A percentile compares a stretch with the other conserved stretches of the same genome.
Conservation (phyloP, 805 yeast species). For the Yamadazyma philogaea region DNA sequence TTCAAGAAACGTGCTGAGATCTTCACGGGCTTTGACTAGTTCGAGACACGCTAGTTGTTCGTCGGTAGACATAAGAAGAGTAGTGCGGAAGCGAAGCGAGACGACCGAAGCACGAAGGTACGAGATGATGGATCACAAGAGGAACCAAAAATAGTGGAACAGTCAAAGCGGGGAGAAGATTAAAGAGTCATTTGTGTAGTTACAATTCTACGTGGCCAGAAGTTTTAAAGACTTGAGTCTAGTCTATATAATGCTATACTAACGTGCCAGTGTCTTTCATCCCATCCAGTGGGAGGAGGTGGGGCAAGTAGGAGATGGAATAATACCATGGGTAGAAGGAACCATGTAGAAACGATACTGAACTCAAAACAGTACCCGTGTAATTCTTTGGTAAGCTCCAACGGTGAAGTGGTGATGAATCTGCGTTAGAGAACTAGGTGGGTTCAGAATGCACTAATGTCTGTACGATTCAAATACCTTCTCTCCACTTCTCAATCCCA, state of each 20-base stretch:
- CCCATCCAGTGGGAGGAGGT: neutral
- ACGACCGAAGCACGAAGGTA: too few species aligned
- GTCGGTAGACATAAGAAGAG: neutral
- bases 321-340: neutral
- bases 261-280: neutral
- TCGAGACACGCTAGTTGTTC: conserved; percentile 3
- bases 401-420: neutral
- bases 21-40: neutral
- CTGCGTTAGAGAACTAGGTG: too few species aligned
- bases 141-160: too few species aligned
- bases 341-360: neutral
- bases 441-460: neutral
- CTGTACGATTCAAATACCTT: conserved; percentile 44
- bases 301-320: neutral
- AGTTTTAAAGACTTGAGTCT: neutral
- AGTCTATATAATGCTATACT: neutral
- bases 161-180: too few species aligned
- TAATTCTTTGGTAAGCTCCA: neutral
- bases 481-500: conserved; percentile 75
- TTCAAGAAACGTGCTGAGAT: conserved; percentile 4
- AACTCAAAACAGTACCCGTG: neutral
- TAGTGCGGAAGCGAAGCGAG: too few species aligned
- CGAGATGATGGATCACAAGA: too few species aligned
- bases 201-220: neutral
- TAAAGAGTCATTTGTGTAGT: too few species aligned